Evolutionary conservation across 306 rosid genomes (phyloP).

Genomic region (Glycine latifolia): DNA sequence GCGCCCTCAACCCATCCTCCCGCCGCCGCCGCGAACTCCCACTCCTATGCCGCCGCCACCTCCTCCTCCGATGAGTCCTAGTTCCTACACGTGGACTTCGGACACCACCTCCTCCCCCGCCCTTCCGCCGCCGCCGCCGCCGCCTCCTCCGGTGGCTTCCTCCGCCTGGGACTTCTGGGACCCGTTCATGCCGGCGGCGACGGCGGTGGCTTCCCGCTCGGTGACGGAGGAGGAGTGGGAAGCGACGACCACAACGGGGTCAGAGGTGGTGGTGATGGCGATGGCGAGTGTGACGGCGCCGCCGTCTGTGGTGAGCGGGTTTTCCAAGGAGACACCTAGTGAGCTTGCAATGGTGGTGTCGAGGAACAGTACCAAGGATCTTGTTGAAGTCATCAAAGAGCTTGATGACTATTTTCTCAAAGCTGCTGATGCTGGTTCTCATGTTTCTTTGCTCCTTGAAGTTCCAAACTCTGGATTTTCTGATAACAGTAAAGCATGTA

Average conservation of each 20-base stretch:
- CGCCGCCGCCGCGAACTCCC: constrained; percentile 60
- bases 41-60: constrained; percentile 68
- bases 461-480: constrained; percentile 73
- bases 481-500: constrained; percentile 70
- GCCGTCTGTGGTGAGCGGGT: constrained; percentile 67
- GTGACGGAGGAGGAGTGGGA: constrained; percentile 91
- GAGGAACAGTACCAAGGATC: constrained; percentile 72
- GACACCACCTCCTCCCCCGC: constrained; percentile 65
- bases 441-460: constrained; percentile 74
- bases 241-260: constrained; percentile 66
- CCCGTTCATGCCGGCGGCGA: constrained; percentile 70
- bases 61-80: constrained; percentile 71
- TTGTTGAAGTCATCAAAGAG: constrained; percentile 84
- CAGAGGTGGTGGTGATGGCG: constrained; percentile 65
- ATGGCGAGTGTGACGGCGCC: constrained; percentile 69
- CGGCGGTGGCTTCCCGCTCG: constrained; percentile 55
- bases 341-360: constrained; percentile 91
- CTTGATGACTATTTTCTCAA: constrained; percentile 89
- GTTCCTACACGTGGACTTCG: constrained; percentile 85
- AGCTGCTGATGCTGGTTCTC: constrained; percentile 89
- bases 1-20: constrained; percentile 59
- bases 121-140: constrained; percentile 75
- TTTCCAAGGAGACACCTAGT: constrained; percentile 66
- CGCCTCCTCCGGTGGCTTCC: constrained; percentile 60
- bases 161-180: constrained; percentile 98